A percentile compares a stretch with the other conserved stretches of the same genome.
Evolutionary conservation across 2,329 filamentous ascomycete genomes (phyloP).

Genomic region (Fusarium pseudocircinatum): DNA sequence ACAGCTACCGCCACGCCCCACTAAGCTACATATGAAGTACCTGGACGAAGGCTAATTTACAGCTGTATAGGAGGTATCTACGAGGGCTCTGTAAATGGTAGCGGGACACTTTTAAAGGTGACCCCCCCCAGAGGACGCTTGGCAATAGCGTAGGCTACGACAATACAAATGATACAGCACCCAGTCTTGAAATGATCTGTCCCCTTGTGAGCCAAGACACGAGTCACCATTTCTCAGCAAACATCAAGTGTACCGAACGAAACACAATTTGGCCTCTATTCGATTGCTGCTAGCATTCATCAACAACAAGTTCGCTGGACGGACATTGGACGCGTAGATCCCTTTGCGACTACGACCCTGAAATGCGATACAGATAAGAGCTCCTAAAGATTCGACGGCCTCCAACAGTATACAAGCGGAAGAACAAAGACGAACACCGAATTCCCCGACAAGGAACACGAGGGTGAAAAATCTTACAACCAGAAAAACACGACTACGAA

Average conservation of each 20-base stretch:
- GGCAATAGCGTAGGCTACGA: slow-evolving; percentile 31
- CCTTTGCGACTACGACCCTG: slow-evolving; percentile 37
- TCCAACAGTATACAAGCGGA: slow-evolving; percentile 16
- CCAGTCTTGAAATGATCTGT: slow-evolving; percentile 38
- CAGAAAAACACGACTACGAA: not conserved
- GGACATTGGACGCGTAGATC: slow-evolving; percentile 32
- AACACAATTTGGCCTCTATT: not conserved
- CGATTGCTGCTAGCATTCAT: not conserved
- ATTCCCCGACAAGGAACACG: not conserved
- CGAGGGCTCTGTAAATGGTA: not conserved
- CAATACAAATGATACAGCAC: slow-evolving; percentile 29
- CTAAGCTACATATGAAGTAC: slow-evolving; percentile 8
- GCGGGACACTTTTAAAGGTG: slow-evolving; percentile 11
- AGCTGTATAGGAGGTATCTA: not conserved
- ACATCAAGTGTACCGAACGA: slow-evolving; percentile 1
- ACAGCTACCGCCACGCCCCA: slow-evolving; percentile 13
- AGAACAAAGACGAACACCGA: slow-evolving; percentile 7
- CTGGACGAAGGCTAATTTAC: accelerated
- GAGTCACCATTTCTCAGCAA: slow-evolving; percentile 21
- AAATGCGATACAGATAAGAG: slow-evolving; percentile 32
- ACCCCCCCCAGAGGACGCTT: slow-evolving; percentile 18
- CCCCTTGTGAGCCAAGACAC: slow-evolving; percentile 28
- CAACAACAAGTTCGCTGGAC: slow-evolving; percentile 30
- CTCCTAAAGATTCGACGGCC: slow-evolving; percentile 19
- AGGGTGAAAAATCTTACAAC: not conserved